These are phyloP conservation scores for Mycena albidolilacea DNA, from an alignment of 768 basidiomycete species.

Conservation along the genomic window DNA sequence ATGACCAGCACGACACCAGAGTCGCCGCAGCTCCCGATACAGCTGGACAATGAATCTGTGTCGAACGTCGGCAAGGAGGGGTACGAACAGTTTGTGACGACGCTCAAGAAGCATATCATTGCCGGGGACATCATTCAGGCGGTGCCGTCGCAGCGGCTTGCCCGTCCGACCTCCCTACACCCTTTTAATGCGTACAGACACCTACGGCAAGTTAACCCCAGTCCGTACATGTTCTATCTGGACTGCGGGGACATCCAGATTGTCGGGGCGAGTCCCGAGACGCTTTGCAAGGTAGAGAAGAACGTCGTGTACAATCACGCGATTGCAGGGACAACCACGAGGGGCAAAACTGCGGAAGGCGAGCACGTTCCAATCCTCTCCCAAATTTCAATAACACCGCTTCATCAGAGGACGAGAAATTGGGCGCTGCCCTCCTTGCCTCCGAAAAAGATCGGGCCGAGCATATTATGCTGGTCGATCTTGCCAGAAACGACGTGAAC, in stretches of 20 bases:
- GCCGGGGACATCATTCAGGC: constrained; percentile 99
- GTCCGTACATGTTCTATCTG: constrained; percentile 99
- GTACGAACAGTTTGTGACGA: constrained; percentile 92
- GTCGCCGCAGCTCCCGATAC: constrained; percentile 74
- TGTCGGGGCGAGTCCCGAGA: constrained; percentile 99
- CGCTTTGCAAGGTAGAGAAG: constrained; percentile 93
- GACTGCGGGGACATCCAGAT: constrained; percentile 95
- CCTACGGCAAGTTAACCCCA: constrained; percentile 94
- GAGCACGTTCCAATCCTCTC: constrained; percentile 42
- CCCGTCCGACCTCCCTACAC: constrained; percentile 88
- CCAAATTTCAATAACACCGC: constrained; percentile 30
- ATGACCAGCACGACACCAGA: constrained; percentile 69
- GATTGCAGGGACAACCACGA: constrained; percentile 93
- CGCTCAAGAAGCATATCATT: constrained; percentile 93
- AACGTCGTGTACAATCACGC: constrained; percentile 98
- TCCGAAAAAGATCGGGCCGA: constrained; percentile 98
- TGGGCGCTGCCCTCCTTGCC: constrained; percentile 80
- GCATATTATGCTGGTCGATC: constrained; percentile 98
- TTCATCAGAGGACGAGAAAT: constrained; percentile 85
- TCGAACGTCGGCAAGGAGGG: constrained; percentile 96
- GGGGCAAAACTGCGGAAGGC: constrained; percentile 92
- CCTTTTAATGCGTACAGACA: constrained; percentile 98
- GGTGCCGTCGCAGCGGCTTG: constrained; percentile 93
- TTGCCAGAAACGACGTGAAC: constrained; percentile 98
- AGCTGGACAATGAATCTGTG: constrained; percentile 75